Evolutionary conservation across 345 rosid species (phyloP).

Genomic region (Syzygium jambos): DNA sequence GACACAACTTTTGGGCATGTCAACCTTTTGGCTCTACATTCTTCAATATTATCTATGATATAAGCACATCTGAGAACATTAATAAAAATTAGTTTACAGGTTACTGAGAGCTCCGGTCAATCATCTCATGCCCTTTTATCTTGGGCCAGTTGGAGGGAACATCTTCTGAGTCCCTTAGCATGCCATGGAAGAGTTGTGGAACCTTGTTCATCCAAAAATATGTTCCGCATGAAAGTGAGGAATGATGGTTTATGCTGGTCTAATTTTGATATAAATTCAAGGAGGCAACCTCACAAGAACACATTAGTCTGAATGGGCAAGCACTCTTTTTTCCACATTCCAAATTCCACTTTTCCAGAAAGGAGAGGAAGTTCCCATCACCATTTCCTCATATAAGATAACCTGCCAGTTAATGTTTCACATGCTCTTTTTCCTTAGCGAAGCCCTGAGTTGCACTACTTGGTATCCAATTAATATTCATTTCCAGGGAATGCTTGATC

Average conservation of each 20-base stretch:
- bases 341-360: background rate
- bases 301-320: background rate
- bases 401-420: background rate
- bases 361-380: background rate
- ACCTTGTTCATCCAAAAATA: background rate
- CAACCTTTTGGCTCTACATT: background rate
- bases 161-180: background rate
- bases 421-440: background rate
- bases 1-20: background rate
- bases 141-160: background rate
- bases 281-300: background rate
- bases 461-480: background rate
- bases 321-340: background rate
- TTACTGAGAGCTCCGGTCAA: background rate
- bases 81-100: background rate
- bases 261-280: background rate
- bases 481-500: background rate
- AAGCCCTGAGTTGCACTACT: background rate
- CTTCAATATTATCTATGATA: background rate
- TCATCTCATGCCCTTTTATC: background rate
- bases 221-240: background rate
- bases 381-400: background rate
- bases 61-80: background rate
- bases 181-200: background rate
- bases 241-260: background rate